Conservation (phyloP, 495 filamentous ascomycete species). For the Friedmanniomyces simplex region DNA sequence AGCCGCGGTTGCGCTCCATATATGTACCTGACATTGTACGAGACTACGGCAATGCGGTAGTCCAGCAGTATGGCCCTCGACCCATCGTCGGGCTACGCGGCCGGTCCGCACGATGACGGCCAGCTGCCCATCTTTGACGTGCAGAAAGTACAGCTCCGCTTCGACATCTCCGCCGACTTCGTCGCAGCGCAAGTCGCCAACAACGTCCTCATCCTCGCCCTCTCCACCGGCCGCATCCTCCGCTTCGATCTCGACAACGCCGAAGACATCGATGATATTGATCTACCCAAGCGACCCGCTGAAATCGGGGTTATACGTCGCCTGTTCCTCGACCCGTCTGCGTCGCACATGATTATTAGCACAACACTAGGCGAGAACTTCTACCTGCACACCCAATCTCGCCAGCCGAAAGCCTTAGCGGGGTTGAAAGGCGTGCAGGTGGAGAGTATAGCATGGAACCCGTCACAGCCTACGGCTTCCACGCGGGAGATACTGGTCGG, state of each 20-base stretch:
- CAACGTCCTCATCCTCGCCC: slow-evolving; percentile 84
- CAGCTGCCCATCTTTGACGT: slow-evolving; percentile 85
- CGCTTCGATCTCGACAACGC: slow-evolving; percentile 89
- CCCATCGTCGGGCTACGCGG: slow-evolving; percentile 43
- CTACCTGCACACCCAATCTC: slow-evolving; percentile 91
- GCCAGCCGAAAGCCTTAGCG: slow-evolving; percentile 70
- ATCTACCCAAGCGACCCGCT: slow-evolving; percentile 84
- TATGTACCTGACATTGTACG: too few species aligned
- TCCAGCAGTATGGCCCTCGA: slow-evolving; percentile 14
- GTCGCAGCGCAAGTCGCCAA: slow-evolving; percentile 94
- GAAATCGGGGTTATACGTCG: slow-evolving; percentile 85
- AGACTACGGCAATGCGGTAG: too few species aligned
- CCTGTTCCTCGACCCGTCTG: slow-evolving; percentile 94
- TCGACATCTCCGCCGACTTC: slow-evolving; percentile 83
- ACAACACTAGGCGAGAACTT: slow-evolving; percentile 92
- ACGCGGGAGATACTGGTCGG: slow-evolving; percentile 94
- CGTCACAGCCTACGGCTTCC: slow-evolving; percentile 83
- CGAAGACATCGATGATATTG: slow-evolving; percentile 95
- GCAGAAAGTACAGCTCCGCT: slow-evolving; percentile 80
- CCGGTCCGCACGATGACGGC: slow-evolving; percentile 49
- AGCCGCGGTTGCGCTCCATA: too few species aligned
- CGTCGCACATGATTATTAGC: slow-evolving; percentile 84
- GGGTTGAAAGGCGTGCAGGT: slow-evolving; percentile 76
- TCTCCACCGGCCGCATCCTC: slow-evolving; percentile 79
- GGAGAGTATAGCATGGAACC: slow-evolving; percentile 90